Evolutionary conservation across 495 filamentous ascomycete genomes (phyloP).

Genomic region (Cudoniella acicularis): DNA sequence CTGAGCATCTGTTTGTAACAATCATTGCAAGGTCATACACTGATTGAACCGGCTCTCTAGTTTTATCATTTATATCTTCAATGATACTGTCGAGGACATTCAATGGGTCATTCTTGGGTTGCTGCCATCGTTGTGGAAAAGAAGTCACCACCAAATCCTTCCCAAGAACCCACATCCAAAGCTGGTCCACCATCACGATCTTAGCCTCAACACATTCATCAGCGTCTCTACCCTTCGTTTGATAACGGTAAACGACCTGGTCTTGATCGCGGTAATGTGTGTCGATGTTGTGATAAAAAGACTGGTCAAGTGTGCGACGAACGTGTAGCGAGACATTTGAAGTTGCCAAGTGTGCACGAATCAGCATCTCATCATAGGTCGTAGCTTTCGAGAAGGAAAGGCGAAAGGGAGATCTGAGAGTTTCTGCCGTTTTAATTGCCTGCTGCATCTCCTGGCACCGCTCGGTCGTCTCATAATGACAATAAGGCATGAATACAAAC

Average conservation of each 20-base stretch:
- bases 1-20: constrained; percentile 62
- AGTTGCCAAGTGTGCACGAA: constrained; percentile 56
- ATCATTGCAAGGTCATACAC: constrained; percentile 64
- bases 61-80: constrained; percentile 68
- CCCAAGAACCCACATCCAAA: constrained; percentile 69
- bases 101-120: constrained; percentile 64
- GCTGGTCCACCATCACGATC: constrained; percentile 72
- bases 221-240: constrained; percentile 34
- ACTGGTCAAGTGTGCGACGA: constrained; percentile 67
- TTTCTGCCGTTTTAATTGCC: constrained; percentile 47
- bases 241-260: constrained; percentile 67
- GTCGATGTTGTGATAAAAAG: constrained; percentile 68
- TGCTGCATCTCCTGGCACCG: constrained; percentile 56
- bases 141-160: constrained; percentile 61
- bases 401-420: constrained; percentile 23
- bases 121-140: constrained; percentile 68
- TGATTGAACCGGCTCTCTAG: constrained; percentile 56
- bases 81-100: constrained; percentile 68
- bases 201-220: constrained; percentile 48
- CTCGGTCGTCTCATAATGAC: constrained; percentile 62
- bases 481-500: constrained; percentile 53
- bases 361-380: constrained; percentile 59
- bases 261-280: constrained; percentile 62
- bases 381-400: constrained; percentile 25
- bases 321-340: constrained; percentile 56